A percentile compares a stretch with the other conserved stretches of the same genome.
These are phyloP conservation scores for Brassica carinata DNA, from an alignment of 345 rosid genomes.

Conservation along the genomic window DNA sequence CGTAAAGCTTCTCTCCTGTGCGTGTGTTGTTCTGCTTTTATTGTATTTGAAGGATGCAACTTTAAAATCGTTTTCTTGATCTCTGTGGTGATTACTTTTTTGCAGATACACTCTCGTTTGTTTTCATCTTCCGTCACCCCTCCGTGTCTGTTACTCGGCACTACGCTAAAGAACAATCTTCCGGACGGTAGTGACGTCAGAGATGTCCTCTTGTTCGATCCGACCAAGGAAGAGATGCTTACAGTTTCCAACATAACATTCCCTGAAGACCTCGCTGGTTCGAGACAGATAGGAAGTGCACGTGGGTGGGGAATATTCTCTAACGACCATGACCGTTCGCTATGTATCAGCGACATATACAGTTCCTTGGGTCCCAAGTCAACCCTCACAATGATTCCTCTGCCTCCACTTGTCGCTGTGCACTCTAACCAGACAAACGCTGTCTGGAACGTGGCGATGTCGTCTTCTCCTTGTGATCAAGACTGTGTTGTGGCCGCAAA, in stretches of 20 bases:
- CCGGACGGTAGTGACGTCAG: conserved; percentile 12
- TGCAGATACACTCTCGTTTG: conserved; percentile 16
- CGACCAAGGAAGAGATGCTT: conserved; percentile 23
- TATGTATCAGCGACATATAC: conserved; percentile 21
- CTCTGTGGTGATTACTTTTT: neutral
- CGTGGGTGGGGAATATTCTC: conserved; percentile 29
- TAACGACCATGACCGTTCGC: neutral
- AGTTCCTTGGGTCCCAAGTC: conserved; percentile 12
- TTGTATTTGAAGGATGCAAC: neutral
- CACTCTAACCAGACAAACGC: conserved; percentile 4
- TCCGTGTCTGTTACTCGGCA: conserved; percentile 23
- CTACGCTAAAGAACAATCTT: neutral
- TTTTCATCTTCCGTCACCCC: conserved; percentile 10
- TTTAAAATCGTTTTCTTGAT: neutral
- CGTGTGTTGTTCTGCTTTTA: neutral
- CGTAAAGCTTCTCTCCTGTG: conserved; percentile 12
- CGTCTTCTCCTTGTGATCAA: conserved; percentile 6
- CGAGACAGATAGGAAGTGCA: conserved; percentile 17
- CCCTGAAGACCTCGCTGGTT: conserved; percentile 1
- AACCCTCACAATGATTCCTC: neutral
- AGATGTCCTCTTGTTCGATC: conserved; percentile 24
- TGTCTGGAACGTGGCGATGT: conserved; percentile 11
- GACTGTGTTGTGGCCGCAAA: conserved; percentile 19
- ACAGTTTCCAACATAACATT: conserved; percentile 12
- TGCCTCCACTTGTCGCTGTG: conserved; percentile 3